Percentiles rank a stretch among this genome's conserved stretches.
phyloP scores from a whole-genome alignment of 345 rosid species.

The Eucalyptus fibrosa region DNA sequence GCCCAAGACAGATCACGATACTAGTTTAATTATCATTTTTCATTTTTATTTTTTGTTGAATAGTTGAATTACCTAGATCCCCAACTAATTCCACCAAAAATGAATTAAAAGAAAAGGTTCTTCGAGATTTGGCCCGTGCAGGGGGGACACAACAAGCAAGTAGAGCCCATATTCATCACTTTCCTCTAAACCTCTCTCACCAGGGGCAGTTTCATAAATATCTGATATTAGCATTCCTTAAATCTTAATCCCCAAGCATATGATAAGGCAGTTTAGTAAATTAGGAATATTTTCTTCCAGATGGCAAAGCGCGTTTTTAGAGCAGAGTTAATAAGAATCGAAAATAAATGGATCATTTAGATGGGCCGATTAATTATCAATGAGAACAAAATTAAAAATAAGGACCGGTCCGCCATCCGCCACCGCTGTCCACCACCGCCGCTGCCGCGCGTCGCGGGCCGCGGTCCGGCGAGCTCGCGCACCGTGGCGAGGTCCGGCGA shows the following conservation, averaged over 20 bases:
- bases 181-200: not conserved
- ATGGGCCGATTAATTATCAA: not conserved
- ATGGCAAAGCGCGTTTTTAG: not conserved
- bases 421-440: too few species aligned
- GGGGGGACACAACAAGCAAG: not conserved
- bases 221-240: not conserved
- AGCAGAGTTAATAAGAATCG: accelerated
- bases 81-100: not conserved
- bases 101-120: not conserved
- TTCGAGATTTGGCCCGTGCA: not conserved
- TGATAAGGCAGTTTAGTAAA: not conserved
- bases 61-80: not conserved
- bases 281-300: not conserved
- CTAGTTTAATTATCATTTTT: not conserved
- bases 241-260: not conserved
- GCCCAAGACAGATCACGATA: not conserved
- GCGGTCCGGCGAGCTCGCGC: too few species aligned
- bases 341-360: not conserved
- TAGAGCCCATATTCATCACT: not conserved
- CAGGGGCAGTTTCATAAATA: not conserved
- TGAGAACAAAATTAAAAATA: too few species aligned
- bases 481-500: too few species aligned
- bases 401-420: too few species aligned
- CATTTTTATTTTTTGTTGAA: not conserved
- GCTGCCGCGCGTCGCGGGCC: too few species aligned